Conservation (phyloP, 148 eudicot genomes). For the Chenopodium quinoa region DNA sequence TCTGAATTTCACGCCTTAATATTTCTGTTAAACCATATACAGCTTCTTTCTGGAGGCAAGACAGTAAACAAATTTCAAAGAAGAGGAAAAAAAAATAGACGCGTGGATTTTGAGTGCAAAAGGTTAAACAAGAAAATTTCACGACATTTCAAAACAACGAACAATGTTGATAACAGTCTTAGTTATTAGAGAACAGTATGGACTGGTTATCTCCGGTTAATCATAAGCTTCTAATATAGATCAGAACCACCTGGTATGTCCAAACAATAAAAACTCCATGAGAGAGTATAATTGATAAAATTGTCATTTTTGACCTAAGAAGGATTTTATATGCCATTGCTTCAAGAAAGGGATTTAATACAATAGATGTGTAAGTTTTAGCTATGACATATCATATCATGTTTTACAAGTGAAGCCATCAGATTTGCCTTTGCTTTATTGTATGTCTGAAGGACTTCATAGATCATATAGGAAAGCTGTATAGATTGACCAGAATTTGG, state of each 20-base stretch:
- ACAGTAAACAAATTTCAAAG: neutral
- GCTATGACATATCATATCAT: neutral
- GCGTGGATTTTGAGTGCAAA: neutral
- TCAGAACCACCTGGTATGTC: neutral
- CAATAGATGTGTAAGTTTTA: neutral
- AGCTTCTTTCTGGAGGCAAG: slow-evolving; percentile 66
- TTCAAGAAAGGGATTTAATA: neutral
- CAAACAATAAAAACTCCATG: neutral
- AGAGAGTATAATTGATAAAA: neutral
- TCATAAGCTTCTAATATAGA: neutral
- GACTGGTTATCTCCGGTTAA: neutral
- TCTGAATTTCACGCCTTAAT: slow-evolving; percentile 54
- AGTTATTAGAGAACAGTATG: neutral
- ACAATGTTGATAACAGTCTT: neutral
- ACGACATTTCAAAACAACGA: neutral
- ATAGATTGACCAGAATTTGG: neutral
- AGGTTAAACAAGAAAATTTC: neutral
- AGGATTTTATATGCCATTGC: neutral
- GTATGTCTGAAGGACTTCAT: neutral
- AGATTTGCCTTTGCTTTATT: neutral
- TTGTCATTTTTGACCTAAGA: neutral
- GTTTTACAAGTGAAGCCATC: neutral
- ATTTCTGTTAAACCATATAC: slow-evolving; percentile 93
- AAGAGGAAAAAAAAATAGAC: neutral
- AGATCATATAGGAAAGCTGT: neutral